Conservation (phyloP, 2,329 filamentous ascomycete genomes). For the Periconia sp. region DNA sequence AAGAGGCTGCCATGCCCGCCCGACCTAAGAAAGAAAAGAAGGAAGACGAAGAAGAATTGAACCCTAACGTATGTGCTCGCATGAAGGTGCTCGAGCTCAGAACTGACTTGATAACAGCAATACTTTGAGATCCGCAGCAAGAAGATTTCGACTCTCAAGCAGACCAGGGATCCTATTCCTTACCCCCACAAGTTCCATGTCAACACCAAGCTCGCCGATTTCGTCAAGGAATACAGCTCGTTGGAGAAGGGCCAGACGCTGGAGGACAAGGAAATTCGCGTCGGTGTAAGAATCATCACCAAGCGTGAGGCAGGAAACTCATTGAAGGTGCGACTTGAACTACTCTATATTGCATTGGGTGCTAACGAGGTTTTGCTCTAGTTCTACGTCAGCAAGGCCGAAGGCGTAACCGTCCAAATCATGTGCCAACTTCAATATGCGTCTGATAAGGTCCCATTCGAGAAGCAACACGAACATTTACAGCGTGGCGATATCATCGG, state of each 20-base stretch:
- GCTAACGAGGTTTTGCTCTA: constrained; percentile 1
- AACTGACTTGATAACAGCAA: constrained; percentile 47
- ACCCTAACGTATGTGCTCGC: constrained; percentile 60
- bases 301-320: constrained; percentile 11
- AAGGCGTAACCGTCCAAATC: constrained; percentile 81
- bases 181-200: constrained; percentile 92
- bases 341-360: neutral
- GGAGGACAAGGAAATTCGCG: constrained; percentile 71
- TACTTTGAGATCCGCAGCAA: constrained; percentile 97
- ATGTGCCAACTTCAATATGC: constrained; percentile 87
- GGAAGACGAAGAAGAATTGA: constrained; percentile 71
- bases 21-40: constrained; percentile 63
- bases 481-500: constrained; percentile 93
- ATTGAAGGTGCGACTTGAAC: neutral
- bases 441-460: constrained; percentile 70
- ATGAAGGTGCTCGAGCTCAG: too few relatives aligned
- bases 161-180: constrained; percentile 74
- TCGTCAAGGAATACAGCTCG: constrained; percentile 73
- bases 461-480: constrained; percentile 85
- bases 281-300: constrained; percentile 76
- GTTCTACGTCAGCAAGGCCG: constrained; percentile 57
- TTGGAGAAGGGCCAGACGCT: constrained; percentile 86
- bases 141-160: constrained; percentile 73
- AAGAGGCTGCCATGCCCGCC: constrained; percentile 69
- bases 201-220: constrained; percentile 79